phyloP scores from a whole-genome alignment of 352 stramenopile genomes.

The Globisporangium irregulare region DNA sequence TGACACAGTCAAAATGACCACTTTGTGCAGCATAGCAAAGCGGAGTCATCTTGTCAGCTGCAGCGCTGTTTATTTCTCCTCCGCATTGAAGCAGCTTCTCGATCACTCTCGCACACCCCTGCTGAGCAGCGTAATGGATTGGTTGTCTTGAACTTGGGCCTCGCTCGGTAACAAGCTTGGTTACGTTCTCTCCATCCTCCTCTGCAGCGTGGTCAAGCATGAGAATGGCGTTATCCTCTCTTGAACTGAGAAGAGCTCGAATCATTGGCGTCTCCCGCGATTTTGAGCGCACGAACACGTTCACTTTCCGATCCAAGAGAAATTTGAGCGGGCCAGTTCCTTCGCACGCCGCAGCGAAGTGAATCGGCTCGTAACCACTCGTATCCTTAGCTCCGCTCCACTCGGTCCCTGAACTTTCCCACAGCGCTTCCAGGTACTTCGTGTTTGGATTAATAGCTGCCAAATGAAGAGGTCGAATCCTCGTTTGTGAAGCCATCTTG shows the following conservation, averaged over 20 bases:
- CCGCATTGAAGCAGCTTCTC: conserved; percentile 46
- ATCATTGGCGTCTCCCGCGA: conserved; percentile 61
- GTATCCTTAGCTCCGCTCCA: conserved; percentile 54
- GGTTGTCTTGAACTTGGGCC: conserved; percentile 51
- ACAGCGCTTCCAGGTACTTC: conserved; percentile 59
- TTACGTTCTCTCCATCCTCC: conserved; percentile 27
- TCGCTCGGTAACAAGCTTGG: conserved; percentile 42
- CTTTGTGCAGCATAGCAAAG: conserved; percentile 57
- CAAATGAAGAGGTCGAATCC: conserved; percentile 67
- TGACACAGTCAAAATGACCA: conserved; percentile 56
- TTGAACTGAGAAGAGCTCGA: conserved; percentile 37
- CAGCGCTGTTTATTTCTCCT: conserved; percentile 54
- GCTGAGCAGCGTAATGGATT: conserved; percentile 52
- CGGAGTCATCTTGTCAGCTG: conserved; percentile 47
- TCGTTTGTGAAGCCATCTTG: conserved; percentile 63
- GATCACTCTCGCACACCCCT: conserved; percentile 42
- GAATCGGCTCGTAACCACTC: conserved; percentile 55
- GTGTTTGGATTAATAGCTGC: conserved; percentile 73
- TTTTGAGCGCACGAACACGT: conserved; percentile 61
- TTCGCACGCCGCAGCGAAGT: conserved; percentile 65
- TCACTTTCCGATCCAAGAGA: conserved; percentile 51
- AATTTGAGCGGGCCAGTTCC: conserved; percentile 51
- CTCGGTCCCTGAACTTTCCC: conserved; percentile 51
- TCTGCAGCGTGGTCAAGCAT: conserved; percentile 58
- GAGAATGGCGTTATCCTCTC: conserved; percentile 56